Evolutionary conservation across 441 rosid species (phyloP), one percentile per base, ranked within the genome.

Genomic region (Erysimum cheiri): DNA sequence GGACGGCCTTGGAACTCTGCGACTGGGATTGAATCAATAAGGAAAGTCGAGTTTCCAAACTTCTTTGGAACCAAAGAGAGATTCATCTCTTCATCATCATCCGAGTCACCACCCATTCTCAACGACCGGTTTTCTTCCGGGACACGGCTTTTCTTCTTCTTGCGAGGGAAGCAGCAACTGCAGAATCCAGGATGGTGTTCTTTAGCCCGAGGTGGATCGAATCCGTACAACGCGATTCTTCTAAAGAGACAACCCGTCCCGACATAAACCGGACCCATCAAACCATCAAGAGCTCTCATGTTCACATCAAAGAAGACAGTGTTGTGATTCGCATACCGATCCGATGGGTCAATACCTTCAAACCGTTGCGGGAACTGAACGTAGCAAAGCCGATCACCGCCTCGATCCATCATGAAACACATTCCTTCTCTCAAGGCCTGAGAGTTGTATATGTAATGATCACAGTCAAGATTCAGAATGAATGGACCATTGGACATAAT

Each of bases 341-440:
- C 97, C 3, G 97, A 92, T 4, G 97, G 97, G 71, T 92, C 97
- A 39, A 92, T 92, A 63, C 96, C 97, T 85, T 92, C 97, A 50
- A 92, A 92, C 67, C 97, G 80, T 70, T 92, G 97, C 17, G 97
- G 97, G 73, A 92, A 92, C 87, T 92, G 97, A 53, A 92, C 90
- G 53, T 92, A 92, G 83, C 97, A 92, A 67, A 92, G 47, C 28
- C 97, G 82, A 60, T 92, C 97, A 36, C 97, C 97, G 37, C 97
- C 97, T 76, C 94, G 69, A 74, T 92, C 97, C 97, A 92, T 89
- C 97, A 92, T 92, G 83, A 92, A 92, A 76, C 97, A 92, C 94
- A 89, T 92, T 69, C 97, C 97, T 80, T 92, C 97, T 80, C 92
- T 89, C 76, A 92, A 62, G 12, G 96, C 94, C 73, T 81, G 84